Evolutionary conservation across 2,329 filamentous ascomycete species (phyloP), one percentile per base, ranked within the genome.

Genomic region (Verticillium zaregamsianum): DNA sequence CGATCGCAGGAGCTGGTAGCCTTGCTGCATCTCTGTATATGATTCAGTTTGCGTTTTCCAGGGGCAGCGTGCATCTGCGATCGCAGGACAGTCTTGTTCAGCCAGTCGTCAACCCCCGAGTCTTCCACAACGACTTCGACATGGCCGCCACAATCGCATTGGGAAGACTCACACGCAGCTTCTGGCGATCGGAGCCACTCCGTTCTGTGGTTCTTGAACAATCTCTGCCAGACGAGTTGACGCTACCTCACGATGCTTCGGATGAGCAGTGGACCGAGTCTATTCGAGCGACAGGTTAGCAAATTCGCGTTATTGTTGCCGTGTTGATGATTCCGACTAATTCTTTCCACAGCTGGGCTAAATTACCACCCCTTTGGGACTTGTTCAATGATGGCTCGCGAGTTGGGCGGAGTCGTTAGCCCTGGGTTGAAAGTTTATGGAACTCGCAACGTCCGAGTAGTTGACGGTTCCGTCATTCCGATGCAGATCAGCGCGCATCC

Each of bases 341-440:
- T 14, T 12, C 33, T 11, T 35, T 14, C 2, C 33, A 14, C 8
- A 70, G 67, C 70, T 17, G 56, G 62, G 3, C 65, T 72, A 2
- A 76, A 76, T 23, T 80, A 79, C 55, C 33, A 35, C 11, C 33
- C 33, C 0, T 72, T 77, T 25, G 80, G 80, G 1, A 82, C 81
- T 0, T 74, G 78, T 2, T 75, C 82, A 3, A 85, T 84, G 81
- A 77, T 83, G 73, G 74, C 79, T 2, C 71, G 74, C 12, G 75
- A 78, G 31, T 72, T 79, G 3, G 82, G 81, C 1, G 82, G 81
- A 2, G 82, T 84, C 12, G 81, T 84, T 0, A 76, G 80, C 61
- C 65, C 77, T 0, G 40, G 65, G 37, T 72, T 85, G 2, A 78
- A 76, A 61, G 82, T 86, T 1, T 80, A 83, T 63, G 82, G 81